phyloP scores from a whole-genome alignment of 768 basidiomycete species.

The Russula virescens region DNA sequence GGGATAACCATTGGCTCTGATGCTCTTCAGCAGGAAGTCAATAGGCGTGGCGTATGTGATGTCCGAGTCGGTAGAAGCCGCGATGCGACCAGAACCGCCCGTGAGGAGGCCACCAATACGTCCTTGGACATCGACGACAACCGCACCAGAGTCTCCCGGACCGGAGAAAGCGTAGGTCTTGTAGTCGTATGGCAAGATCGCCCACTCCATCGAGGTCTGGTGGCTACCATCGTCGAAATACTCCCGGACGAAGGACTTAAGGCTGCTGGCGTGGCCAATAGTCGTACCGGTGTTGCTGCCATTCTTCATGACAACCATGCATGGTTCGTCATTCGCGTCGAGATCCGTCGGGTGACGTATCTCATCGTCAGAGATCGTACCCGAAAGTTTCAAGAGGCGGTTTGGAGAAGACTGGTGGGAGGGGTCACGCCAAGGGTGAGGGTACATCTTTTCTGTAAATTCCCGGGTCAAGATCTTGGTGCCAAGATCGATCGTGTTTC shows the following conservation, averaged over 20 bases:
- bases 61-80: background rate
- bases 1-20: no score
- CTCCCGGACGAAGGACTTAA: conserved; percentile 16
- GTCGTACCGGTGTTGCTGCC: conserved; percentile 21
- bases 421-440: background rate
- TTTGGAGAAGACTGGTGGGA: background rate
- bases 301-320: conserved; percentile 20
- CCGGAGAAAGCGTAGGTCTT: conserved; percentile 17
- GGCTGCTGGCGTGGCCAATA: conserved; percentile 23
- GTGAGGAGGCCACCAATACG: background rate
- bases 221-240: background rate
- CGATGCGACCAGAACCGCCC: background rate
- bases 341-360: background rate
- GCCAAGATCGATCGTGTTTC: background rate
- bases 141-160: background rate
- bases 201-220: conserved; percentile 17
- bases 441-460: background rate
- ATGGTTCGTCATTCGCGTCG: background rate
- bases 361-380: background rate
- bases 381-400: background rate
- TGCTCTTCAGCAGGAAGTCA: no score
- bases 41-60: background rate
- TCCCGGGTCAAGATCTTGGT: background rate
- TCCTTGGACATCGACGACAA: background rate
- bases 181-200: conserved; percentile 10